A percentile compares a stretch with the other conserved stretches of the same genome.
Conservation (phyloP, 139 green algal species). For the Penium margaritaceum region DNA sequence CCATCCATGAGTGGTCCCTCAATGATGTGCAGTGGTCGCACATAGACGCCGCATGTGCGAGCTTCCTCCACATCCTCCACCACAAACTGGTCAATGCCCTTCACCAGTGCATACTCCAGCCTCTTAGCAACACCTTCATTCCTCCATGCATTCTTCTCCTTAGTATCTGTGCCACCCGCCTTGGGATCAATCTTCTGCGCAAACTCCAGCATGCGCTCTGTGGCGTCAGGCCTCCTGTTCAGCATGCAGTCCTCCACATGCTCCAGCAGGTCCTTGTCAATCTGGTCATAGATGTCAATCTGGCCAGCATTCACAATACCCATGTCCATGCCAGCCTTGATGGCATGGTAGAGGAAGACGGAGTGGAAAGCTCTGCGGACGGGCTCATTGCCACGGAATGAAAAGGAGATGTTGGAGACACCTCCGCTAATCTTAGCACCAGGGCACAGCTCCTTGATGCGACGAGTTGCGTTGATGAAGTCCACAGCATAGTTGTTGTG, state of each 20-base stretch:
- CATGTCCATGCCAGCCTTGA: conserved; percentile 95
- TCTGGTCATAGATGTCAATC: conserved; percentile 86
- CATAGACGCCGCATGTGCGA: conserved; percentile 61
- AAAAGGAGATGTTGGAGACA: conserved; percentile 96
- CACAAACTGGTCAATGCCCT: conserved; percentile 92
- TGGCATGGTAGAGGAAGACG: conserved; percentile 87
- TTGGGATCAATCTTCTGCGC: conserved; percentile 41
- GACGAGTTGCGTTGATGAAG: conserved; percentile 81
- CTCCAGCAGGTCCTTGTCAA: conserved; percentile 93
- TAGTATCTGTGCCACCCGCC: background rate
- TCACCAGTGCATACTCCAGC: conserved; percentile 85
- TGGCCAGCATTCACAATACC: conserved; percentile 92
- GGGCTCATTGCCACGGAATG: conserved; percentile 91
- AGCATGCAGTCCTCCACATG: conserved; percentile 96
- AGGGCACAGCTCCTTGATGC: conserved; percentile 90
- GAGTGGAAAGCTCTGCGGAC: conserved; percentile 84
- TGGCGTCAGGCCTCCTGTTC: conserved; percentile 91
- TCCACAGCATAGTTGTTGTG: conserved; percentile 98
- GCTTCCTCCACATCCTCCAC: conserved; percentile 87
- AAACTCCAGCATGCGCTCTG: conserved; percentile 70
- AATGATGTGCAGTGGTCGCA: conserved; percentile 82
- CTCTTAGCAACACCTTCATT: conserved; percentile 73
- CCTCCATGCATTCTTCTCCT: conserved; percentile 62
- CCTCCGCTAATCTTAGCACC: conserved; percentile 86
- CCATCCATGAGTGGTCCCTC: conserved; percentile 96